Percentiles rank a stretch among this genome's conserved stretches.
Evolutionary conservation across 2,329 filamentous ascomycete species (phyloP).

Genomic region (Neobulgaria alba): DNA sequence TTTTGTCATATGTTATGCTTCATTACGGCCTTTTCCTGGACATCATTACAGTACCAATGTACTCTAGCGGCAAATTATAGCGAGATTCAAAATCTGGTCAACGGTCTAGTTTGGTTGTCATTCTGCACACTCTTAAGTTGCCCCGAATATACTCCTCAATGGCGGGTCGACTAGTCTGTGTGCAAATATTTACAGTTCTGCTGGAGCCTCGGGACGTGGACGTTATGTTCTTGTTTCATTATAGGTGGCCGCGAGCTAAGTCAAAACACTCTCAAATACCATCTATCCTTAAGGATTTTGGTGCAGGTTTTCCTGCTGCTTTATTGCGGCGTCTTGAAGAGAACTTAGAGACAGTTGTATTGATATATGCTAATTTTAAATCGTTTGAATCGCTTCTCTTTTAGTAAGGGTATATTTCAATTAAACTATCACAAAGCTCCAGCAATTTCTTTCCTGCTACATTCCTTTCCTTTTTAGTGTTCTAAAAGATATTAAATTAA

Average conservation of each 20-base stretch:
- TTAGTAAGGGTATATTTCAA: neutral
- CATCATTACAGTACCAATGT: no score
- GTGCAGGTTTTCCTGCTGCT: constrained; percentile 20
- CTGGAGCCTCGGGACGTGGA: constrained; percentile 29
- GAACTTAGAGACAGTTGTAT: constrained; percentile 18
- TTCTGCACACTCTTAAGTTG: constrained; percentile 95
- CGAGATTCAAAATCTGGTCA: no score
- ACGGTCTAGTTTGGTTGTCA: no score
- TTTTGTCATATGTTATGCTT: no score
- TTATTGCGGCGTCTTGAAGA: constrained; percentile 13
- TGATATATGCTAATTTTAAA: constrained; percentile 20
- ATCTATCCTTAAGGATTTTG: constrained; percentile 18
- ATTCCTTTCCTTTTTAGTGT: constrained; percentile 16
- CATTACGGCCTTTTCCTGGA: no score
- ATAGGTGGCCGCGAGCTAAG: constrained; percentile 25
- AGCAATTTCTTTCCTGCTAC: constrained; percentile 6
- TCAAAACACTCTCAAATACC: constrained; percentile 24
- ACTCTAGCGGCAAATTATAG: no score
- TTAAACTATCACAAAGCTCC: neutral
- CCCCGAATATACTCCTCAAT: constrained; percentile 65
- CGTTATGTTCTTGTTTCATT: constrained; percentile 30
- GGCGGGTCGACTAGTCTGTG: constrained; percentile 93
- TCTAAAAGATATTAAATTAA: constrained; percentile 14
- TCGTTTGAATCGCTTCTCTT: neutral
- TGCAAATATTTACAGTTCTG: constrained; percentile 59